Percentiles rank a stretch among this genome's conserved stretches.
Conservation (phyloP, 2,329 filamentous ascomycete species). For the Talaromyces sp. region DNA sequence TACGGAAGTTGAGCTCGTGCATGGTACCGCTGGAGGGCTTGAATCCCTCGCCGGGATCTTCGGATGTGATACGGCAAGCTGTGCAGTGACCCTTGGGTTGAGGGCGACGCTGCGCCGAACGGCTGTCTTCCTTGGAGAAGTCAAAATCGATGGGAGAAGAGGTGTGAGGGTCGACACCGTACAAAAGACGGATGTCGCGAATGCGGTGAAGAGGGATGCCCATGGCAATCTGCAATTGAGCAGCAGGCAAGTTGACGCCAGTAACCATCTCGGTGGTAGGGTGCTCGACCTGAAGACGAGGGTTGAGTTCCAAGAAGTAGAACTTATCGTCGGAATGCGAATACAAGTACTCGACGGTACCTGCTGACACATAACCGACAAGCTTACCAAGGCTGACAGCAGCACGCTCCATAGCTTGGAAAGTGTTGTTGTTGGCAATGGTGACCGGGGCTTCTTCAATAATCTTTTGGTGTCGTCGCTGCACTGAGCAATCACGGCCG, state of each 20-base stretch:
- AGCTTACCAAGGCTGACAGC: slow-evolving; percentile 89
- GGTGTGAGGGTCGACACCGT: slow-evolving; percentile 88
- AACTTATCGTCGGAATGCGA: slow-evolving; percentile 97
- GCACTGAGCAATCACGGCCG: slow-evolving; percentile 96
- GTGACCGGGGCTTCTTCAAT: slow-evolving; percentile 98
- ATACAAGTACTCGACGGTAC: slow-evolving; percentile 98
- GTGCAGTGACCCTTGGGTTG: slow-evolving; percentile 96
- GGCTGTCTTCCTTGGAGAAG: slow-evolving; percentile 81
- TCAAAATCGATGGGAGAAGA: slow-evolving; percentile 90
- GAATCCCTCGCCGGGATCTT: slow-evolving; percentile 98
- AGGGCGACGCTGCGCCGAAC: slow-evolving; percentile 80
- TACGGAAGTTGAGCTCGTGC: slow-evolving; percentile 98
- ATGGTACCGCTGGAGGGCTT: slow-evolving; percentile 99
- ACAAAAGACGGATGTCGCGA: slow-evolving; percentile 90
- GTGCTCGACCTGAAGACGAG: slow-evolving; percentile 98
- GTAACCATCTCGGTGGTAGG: slow-evolving; percentile 99
- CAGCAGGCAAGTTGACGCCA: slow-evolving; percentile 93
- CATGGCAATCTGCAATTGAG: slow-evolving; percentile 98
- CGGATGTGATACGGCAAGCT: slow-evolving; percentile 97
- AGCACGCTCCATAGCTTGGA: slow-evolving; percentile 94
- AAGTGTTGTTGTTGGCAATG: slow-evolving; percentile 82
- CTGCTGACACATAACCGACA: slow-evolving; percentile 96
- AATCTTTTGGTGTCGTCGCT: slow-evolving; percentile 98
- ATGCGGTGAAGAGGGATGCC: slow-evolving; percentile 93
- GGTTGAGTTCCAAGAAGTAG: slow-evolving; percentile 98